phyloP scores from a whole-genome alignment of 2,329 filamentous ascomycete genomes.

The Rutstroemia sydowiana region DNA sequence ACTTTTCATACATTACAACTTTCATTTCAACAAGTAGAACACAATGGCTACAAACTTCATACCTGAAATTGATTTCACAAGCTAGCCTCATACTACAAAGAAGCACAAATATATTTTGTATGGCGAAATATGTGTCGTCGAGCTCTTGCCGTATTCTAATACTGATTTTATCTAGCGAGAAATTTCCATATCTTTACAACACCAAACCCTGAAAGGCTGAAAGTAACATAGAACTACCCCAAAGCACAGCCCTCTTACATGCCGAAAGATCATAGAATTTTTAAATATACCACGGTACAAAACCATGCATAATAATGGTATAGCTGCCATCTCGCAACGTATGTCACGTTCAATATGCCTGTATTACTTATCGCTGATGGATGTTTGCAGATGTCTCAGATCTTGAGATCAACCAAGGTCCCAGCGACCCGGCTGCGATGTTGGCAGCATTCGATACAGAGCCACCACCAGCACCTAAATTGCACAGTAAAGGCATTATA shows the following conservation, averaged over 20 bases:
- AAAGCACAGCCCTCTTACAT: neutral
- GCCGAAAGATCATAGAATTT: neutral
- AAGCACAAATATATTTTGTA: too few species aligned
- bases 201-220: neutral
- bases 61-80: neutral
- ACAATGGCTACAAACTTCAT: neutral
- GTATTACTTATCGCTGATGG: conserved; percentile 13
- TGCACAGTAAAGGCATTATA: conserved; percentile 41
- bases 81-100: neutral
- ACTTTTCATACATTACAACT: neutral
- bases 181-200: conserved; percentile 1
- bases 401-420: conserved; percentile 24
- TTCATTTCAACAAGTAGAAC: neutral
- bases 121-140: neutral
- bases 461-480: conserved; percentile 26
- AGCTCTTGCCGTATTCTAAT: neutral
- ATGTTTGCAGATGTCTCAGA: conserved; percentile 21
- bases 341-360: conserved; percentile 1
- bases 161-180: neutral
- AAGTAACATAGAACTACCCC: too few species aligned
- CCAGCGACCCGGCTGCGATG: conserved; percentile 17
- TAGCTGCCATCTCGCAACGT: conserved; percentile 22
- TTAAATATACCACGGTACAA: neutral
- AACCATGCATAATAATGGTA: conserved; percentile 23
- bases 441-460: conserved; percentile 19